Evolutionary conservation across 2,329 filamentous ascomycete genomes (phyloP).

Genomic region (Alternaria solani): DNA sequence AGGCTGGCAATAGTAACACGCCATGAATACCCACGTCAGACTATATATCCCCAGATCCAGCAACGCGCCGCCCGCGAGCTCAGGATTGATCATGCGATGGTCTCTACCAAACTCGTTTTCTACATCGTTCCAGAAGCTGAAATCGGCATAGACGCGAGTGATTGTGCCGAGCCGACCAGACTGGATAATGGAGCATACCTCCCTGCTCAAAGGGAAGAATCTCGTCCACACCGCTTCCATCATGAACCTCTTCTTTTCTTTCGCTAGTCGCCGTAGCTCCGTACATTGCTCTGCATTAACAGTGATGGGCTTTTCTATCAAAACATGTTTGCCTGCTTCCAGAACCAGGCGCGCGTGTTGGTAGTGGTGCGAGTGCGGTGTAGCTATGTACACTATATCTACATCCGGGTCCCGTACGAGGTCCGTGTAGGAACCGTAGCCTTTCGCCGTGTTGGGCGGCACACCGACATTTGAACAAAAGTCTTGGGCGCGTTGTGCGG

Average conservation of each 20-base stretch:
- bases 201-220: conserved; percentile 83
- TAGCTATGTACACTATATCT: conserved; percentile 88
- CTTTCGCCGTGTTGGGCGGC: conserved; percentile 67
- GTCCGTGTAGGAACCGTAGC: conserved; percentile 83
- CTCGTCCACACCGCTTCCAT: conserved; percentile 82
- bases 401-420: conserved; percentile 80
- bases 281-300: conserved; percentile 80
- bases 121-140: conserved; percentile 66
- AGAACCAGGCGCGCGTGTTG: conserved; percentile 88
- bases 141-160: conserved; percentile 65
- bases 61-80: conserved; percentile 82
- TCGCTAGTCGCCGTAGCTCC: conserved; percentile 74
- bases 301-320: conserved; percentile 91
- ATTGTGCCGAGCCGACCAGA: conserved; percentile 64
- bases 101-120: conserved; percentile 63
- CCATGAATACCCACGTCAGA: conserved; percentile 89
- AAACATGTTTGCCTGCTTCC: conserved; percentile 82
- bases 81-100: conserved; percentile 84
- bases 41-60: conserved; percentile 89
- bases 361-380: conserved; percentile 92
- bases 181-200: conserved; percentile 71
- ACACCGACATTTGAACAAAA: conserved; percentile 77
- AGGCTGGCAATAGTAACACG: conserved; percentile 80
- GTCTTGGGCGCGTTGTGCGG: conserved; percentile 70
- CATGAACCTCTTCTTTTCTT: conserved; percentile 66